Conservation (phyloP, 352 stramenopile genomes). For the Phytophthora multivora region DNA sequence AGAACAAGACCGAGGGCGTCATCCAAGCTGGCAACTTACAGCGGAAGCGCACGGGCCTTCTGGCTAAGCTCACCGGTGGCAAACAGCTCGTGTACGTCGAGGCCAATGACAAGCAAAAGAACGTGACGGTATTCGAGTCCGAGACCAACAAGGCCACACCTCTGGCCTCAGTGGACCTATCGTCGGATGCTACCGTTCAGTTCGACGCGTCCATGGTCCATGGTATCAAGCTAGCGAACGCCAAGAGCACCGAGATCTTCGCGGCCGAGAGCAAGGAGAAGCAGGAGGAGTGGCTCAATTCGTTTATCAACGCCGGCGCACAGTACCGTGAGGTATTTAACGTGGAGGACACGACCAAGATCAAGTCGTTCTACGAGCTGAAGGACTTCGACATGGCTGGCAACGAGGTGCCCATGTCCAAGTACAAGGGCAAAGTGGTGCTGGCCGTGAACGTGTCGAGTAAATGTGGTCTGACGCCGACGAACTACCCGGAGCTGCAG, state of each 20-base stretch:
- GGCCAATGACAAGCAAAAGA: constrained; percentile 49
- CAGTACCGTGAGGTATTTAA: constrained; percentile 52
- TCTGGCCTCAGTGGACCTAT: constrained; percentile 30
- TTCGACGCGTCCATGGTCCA: constrained; percentile 48
- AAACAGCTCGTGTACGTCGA: constrained; percentile 43
- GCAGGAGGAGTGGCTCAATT: constrained; percentile 57
- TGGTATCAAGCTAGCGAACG: constrained; percentile 40
- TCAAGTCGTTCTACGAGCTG: constrained; percentile 81
- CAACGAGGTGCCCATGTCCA: constrained; percentile 65
- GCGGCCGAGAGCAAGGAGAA: constrained; percentile 42
- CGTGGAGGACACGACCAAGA: constrained; percentile 31
- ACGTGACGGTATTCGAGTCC: constrained; percentile 51
- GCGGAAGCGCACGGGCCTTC: constrained; percentile 28
- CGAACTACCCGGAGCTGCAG: constrained; percentile 88
- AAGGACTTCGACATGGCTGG: constrained; percentile 75
- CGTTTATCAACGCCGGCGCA: constrained; percentile 44
- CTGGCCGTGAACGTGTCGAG: constrained; percentile 83
- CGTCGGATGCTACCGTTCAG: constrained; percentile 22
- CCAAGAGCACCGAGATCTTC: constrained; percentile 38
- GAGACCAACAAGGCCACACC: constrained; percentile 35
- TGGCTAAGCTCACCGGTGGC: constrained; percentile 35
- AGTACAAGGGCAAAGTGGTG: constrained; percentile 74
- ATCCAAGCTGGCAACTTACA: constrained; percentile 38
- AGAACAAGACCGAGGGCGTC: constrained; percentile 33
- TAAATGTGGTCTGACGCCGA: constrained; percentile 81